Evolutionary conservation across 1,284 basidiomycete species (phyloP), one percentile per base, ranked within the genome.

Genomic region (Cyathus olla): DNA sequence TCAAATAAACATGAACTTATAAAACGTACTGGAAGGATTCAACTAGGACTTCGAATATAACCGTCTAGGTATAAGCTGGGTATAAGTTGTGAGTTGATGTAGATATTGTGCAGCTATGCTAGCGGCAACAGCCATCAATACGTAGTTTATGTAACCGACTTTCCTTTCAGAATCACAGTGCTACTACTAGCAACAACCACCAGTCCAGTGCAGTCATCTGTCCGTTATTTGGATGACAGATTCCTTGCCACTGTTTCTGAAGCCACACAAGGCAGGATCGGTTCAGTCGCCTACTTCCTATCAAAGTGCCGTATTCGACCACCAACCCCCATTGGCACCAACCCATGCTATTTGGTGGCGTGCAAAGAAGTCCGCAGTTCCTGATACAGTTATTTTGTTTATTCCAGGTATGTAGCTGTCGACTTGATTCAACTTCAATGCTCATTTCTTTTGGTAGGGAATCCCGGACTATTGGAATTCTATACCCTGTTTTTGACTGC

Each of bases 391-490:
- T 17, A 60, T 90, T 15, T 66, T 90, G 4, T 89, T 90, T 70
- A 84, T 90, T 53, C 89, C 89, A 65, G 87, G 87, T 85, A 31
- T 44, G 63, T 53, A 21, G 13, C 31, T 35, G n/a, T 40, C n/a
- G 52, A 11, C n/a, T 9, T 24, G 21, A 35, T 35, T 24, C n/a
- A 6, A 37, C 24, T 15, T 48, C 28, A 46, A 37, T 44, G 42
- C 31, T 22, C 52, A 52, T 37, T 46, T 49, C 50, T 21, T n/a
- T 46, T 24, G 46, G 39, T 64, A 89, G 89, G 89, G 11, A 91
- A 91, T 67, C 89, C 89, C 8, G 89, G 89, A 1, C 72, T 89
- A 15, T 63, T 87, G 29, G 81, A 86, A 35, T 89, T 90, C 69
- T 91, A 90, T 63, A 79, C 77, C 0, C 82, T 82, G 11, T 91